These are phyloP conservation scores for Pleurotus ostreatus DNA, from an alignment of 768 basidiomycete species.

Conservation along the genomic window DNA sequence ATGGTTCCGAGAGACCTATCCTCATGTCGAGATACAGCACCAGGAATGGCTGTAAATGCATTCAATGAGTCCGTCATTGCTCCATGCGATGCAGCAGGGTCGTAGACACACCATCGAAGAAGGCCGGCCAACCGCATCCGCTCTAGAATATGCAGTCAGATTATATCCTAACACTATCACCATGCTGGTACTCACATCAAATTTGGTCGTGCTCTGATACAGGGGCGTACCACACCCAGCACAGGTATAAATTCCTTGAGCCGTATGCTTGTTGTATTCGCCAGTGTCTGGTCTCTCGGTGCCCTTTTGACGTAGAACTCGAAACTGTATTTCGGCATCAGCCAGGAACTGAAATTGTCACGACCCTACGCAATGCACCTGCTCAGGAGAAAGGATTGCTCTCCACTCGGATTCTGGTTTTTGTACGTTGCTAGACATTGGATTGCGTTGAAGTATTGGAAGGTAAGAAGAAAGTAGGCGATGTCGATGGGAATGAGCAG, in stretches of 20 bases:
- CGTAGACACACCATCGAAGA: conserved; percentile 71
- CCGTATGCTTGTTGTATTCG: conserved; percentile 69
- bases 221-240: conserved; percentile 78
- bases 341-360: not conserved
- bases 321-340: conserved; percentile 55
- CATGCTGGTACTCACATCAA: conserved; percentile 42
- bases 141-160: conserved; percentile 36
- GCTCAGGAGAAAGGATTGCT: conserved; percentile 73
- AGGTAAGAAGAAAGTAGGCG: not conserved
- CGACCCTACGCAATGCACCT: conserved; percentile 46
- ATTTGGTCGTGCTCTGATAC: conserved; percentile 89
- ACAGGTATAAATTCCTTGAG: conserved; percentile 70
- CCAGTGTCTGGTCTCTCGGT: conserved; percentile 79
- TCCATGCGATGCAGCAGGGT: not conserved
- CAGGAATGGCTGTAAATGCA: conserved; percentile 68
- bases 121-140: conserved; percentile 97
- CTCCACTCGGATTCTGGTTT: conserved; percentile 83
- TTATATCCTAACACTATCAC: no score
- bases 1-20: conserved; percentile 64
- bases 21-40: conserved; percentile 77
- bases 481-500: not conserved
- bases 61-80: not conserved
- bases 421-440: conserved; percentile 30
- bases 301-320: conserved; percentile 80
- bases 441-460: conserved; percentile 16